Percentiles rank a stretch among this genome's conserved stretches.
phyloP scores from a whole-genome alignment of 352 stramenopile species.

The Phytophthora palmivora region DNA sequence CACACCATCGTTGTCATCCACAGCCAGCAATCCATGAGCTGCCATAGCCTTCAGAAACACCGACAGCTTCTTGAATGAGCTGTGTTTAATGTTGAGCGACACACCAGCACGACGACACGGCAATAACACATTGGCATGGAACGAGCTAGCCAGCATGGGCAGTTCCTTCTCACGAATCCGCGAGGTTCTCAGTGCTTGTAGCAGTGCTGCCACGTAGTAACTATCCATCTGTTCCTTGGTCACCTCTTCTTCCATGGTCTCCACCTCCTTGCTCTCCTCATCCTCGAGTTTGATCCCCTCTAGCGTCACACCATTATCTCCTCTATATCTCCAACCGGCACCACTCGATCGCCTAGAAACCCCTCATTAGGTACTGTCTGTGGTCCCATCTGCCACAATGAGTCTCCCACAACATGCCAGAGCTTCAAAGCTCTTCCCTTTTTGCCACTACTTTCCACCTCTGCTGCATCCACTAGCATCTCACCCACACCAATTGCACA shows the following conservation, averaged over 20 bases:
- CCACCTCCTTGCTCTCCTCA: slow-evolving; percentile 22
- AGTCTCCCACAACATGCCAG: slow-evolving; percentile 76
- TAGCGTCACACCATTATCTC: slow-evolving; percentile 39
- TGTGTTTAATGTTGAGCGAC: slow-evolving; percentile 79
- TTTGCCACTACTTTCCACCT: slow-evolving; percentile 62
- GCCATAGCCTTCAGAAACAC: slow-evolving; percentile 77
- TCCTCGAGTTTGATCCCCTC: slow-evolving; percentile 52
- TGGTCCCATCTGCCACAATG: slow-evolving; percentile 78
- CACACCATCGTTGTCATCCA: slow-evolving; percentile 79
- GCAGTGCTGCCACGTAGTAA: slow-evolving; percentile 65
- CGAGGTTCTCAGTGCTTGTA: slow-evolving; percentile 65
- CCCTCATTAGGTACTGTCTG: slow-evolving; percentile 72
- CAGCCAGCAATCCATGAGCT: slow-evolving; percentile 51
- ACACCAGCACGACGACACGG: slow-evolving; percentile 60
- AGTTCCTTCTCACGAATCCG: slow-evolving; percentile 77
- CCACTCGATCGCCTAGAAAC: slow-evolving; percentile 54
- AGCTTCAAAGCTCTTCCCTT: slow-evolving; percentile 77
- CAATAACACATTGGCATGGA: slow-evolving; percentile 74
- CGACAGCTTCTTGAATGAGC: slow-evolving; percentile 86
- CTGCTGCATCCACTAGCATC: slow-evolving; percentile 68
- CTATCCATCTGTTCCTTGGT: slow-evolving; percentile 79
- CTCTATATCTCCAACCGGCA: slow-evolving; percentile 38
- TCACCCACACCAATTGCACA: slow-evolving; percentile 81
- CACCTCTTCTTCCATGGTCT: slow-evolving; percentile 37
- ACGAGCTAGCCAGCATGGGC: slow-evolving; percentile 81